phyloP scores from a whole-genome alignment of 441 rosid genomes.

The Pelargonium cotyledonis region DNA sequence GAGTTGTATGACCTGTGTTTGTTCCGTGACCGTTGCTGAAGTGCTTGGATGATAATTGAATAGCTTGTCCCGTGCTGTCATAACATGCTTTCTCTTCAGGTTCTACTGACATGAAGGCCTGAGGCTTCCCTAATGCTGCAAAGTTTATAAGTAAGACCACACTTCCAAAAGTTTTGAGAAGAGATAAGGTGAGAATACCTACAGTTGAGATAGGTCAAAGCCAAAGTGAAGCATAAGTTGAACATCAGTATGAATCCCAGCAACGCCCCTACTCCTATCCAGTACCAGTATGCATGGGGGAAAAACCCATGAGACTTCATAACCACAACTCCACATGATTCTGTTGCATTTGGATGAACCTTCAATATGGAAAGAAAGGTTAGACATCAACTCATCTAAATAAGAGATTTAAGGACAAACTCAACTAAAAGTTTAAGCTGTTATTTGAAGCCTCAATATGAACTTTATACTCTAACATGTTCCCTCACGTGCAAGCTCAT shows the following conservation, averaged over 20 bases:
- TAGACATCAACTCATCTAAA: background rate
- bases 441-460: too few species aligned
- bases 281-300: conserved; percentile 52
- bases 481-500: too few species aligned
- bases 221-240: conserved; percentile 44
- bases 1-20: background rate
- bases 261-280: conserved; percentile 58
- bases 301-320: conserved; percentile 46
- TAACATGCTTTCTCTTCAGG: conserved; percentile 33
- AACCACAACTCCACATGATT: conserved; percentile 41
- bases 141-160: background rate
- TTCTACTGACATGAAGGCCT: conserved; percentile 41
- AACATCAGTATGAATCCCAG: conserved; percentile 44
- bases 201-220: conserved; percentile 55
- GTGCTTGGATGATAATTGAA: background rate
- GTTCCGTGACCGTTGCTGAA: background rate
- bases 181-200: conserved; percentile 20
- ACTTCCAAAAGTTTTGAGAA: background rate
- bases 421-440: too few species aligned
- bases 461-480: background rate
- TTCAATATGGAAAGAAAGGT: conserved; percentile 10
- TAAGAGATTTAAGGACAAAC: background rate
- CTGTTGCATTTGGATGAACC: conserved; percentile 31
- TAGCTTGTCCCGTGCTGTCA: conserved; percentile 22
- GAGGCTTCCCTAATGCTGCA: conserved; percentile 58